Evolutionary conservation across 176 grass and related monocot genomes (phyloP).

Genomic region (Triticum monococcum): DNA sequence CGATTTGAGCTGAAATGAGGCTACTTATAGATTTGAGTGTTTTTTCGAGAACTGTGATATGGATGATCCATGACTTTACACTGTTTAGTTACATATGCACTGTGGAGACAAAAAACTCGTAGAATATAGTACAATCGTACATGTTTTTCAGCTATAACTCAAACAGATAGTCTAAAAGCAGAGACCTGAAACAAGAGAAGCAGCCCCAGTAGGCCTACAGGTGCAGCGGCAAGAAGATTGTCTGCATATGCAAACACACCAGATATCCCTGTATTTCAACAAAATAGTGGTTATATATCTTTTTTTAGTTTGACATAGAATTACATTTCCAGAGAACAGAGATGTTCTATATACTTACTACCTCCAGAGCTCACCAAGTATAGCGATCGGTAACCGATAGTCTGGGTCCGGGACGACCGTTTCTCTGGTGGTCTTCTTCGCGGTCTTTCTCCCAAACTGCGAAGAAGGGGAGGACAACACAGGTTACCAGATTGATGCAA

Average conservation of each 20-base stretch:
- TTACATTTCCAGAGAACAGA: constrained; percentile 26
- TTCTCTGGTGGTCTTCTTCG: constrained; percentile 44
- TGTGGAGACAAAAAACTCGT: neutral
- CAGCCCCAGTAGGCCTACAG: constrained; percentile 71
- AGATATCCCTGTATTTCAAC: constrained; percentile 56
- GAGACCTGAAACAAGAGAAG: constrained; percentile 79
- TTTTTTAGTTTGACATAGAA: neutral
- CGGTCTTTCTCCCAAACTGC: constrained; percentile 74
- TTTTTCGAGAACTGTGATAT: neutral
- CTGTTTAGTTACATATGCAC: neutral
- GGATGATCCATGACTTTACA: neutral
- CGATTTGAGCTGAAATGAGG: constrained; percentile 13
- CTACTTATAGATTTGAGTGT: neutral
- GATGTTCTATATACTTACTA: constrained; percentile 15
- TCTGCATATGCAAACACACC: constrained; percentile 73
- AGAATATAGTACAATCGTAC: neutral
- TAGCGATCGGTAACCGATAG: constrained; percentile 78
- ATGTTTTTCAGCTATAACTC: constrained; percentile 2
- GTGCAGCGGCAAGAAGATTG: constrained; percentile 82
- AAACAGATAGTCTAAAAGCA: constrained; percentile 2
- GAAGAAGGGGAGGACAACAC: neutral
- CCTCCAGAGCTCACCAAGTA: constrained; percentile 74
- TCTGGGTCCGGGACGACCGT: constrained; percentile 78
- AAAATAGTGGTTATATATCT: neutral
- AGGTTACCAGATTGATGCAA: neutral